Base-by-base conservation (phyloP, 805 yeast species). In the Sugiyamaella lignohabitans region DNA sequence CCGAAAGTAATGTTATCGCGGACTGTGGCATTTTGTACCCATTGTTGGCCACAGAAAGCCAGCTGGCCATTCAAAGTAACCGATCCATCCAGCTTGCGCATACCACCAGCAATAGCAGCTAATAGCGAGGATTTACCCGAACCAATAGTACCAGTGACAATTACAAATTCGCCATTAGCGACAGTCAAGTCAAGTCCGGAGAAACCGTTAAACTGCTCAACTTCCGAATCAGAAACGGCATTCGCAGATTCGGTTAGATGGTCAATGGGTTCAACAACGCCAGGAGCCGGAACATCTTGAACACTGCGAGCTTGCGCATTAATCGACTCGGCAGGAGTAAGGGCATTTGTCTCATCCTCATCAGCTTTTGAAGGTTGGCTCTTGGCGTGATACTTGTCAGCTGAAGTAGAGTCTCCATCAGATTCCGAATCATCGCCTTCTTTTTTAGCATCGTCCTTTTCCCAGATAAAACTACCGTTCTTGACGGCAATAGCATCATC, bases 11-110 rank as follows among this genome's bases (percentile, higher is more conserved):
- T 86, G 58, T 87, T 87, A 11, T 83, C 84, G 53, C 77, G 72
- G 22, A 87, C 79, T 0, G 94, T 82, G 2, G 84, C 79, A 64
- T 86, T 87, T 58, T 84, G 89, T 37, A 87, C 78, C 95, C 95
- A 87, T 16, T 89, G 91, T 38, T 75, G 74, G 18, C 89, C 85
- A 50, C 80, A 76, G 47, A 70, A 63, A 11, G 73, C 63, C 18
- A 75, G 74, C 56, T 56, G 65, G 1, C 91, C 89, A 52, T 72
- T 71, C 4, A 78, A 67, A 32, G 64, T 63, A 2, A 82, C 69
- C 0, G 59, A 45, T 36, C 95, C 95, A 0, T 56, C 38, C 0
- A 64, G 64, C 53, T 74, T 74, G 16, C 71, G 69, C 87, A 87
- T 84, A 35, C 76, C 73, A 0, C 95, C 95, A 5, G 84, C 71